A percentile compares a stretch with the other conserved stretches of the same genome.
Evolutionary conservation across 108 stramenopile genomes (phyloP).

Genomic region (Craspedostauros australis): DNA sequence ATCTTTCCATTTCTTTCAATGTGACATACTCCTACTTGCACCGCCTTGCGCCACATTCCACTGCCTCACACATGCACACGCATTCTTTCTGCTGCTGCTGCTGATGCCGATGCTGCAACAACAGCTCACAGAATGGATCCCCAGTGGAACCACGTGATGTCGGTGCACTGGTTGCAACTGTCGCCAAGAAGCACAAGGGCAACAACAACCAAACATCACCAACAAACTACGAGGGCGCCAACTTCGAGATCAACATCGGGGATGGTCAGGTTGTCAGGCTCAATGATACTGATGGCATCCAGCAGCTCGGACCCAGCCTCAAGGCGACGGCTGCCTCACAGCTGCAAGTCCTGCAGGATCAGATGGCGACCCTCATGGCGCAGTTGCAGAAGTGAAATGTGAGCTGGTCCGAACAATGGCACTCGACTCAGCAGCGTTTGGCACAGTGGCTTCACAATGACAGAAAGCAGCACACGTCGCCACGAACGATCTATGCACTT

Average conservation of each 20-base stretch:
- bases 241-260: conserved; percentile 62
- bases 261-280: conserved; percentile 59
- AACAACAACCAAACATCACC: too few relatives aligned
- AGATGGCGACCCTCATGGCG: conserved; percentile 72
- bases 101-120: neutral
- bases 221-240: conserved; percentile 16
- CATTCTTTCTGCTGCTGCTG: neutral
- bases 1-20: too few relatives aligned
- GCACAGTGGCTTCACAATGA: neutral
- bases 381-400: conserved; percentile 40
- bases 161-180: conserved; percentile 63
- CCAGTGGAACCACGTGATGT: conserved; percentile 53
- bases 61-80: too few relatives aligned
- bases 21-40: too few relatives aligned
- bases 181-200: conserved; percentile 49
- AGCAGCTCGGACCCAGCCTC: conserved; percentile 41
- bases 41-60: too few relatives aligned
- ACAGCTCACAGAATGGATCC: conserved; percentile 64
- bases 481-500: too few relatives aligned
- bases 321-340: conserved; percentile 53
- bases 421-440: too few relatives aligned
- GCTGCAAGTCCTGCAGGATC: conserved; percentile 65
- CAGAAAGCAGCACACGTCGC: too few relatives aligned
- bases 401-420: too few relatives aligned
- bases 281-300: conserved; percentile 45